phyloP scores from a whole-genome alignment of 169 alveolate genomes.

The Blepharisma undulans region DNA sequence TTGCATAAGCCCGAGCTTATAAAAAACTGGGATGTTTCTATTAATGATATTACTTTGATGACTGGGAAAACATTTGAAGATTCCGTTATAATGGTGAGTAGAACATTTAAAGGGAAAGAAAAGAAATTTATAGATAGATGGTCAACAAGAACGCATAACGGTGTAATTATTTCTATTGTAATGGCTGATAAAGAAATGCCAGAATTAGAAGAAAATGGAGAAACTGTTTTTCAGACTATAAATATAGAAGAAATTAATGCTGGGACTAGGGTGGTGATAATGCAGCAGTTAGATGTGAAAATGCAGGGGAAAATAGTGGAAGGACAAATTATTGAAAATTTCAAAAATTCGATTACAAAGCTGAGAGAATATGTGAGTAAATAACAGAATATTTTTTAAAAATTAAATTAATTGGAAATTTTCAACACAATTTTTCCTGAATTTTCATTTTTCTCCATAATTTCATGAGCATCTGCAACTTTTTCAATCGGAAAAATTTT shows the following conservation, averaged over 20 bases:
- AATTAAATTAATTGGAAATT: neutral
- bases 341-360: neutral
- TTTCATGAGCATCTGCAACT: constrained; percentile 53
- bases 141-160: neutral
- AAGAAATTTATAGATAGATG: neutral
- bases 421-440: constrained; percentile 65
- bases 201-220: neutral
- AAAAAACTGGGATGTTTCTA: neutral
- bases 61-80: neutral
- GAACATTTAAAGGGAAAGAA: neutral
- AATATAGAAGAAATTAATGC: neutral
- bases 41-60: neutral
- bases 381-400: too few species aligned
- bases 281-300: neutral
- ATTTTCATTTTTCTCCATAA: constrained; percentile 56
- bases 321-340: neutral
- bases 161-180: neutral
- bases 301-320: neutral
- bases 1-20: neutral
- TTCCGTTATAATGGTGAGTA: neutral
- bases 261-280: neutral
- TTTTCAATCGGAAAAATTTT: constrained; percentile 41
- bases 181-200: neutral
- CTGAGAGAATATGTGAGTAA: neutral
- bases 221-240: neutral